Evolutionary conservation across 148 eudicot genomes (phyloP), one percentile per base, ranked within the genome.

Genomic region (Fagopyrum tataricum): DNA sequence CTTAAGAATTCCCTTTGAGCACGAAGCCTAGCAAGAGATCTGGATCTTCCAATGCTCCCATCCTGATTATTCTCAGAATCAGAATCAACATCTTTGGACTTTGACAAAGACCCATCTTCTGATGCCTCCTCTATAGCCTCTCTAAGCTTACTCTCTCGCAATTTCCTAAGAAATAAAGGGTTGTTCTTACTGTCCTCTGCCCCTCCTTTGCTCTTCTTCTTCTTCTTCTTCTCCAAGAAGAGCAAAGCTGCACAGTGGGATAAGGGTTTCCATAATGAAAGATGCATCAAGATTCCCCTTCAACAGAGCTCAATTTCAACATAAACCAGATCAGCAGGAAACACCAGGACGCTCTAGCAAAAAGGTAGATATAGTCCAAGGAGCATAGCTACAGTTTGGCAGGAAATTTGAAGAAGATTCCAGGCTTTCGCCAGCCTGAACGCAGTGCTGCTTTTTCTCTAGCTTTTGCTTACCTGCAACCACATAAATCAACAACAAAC

Each of bases 121-220:
- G 79, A 76, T 56, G 79, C 79, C 43, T 71, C 79, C 46, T 76
- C 79, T 24, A 76, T 66, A 58, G 79, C 79, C 59, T 76, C 79
- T 48, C 59, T 76, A 13, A 70, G 79, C 61, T 76, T 76, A 47
- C 67, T 44, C 39, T 76, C 79, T 67, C 20, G 56, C 70, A 58
- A 24, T 11, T 59, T 52, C 14, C 78, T 42, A 0, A 53, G 52
- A 46, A 55, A 15, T 21, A 62, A 71, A 21, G 74, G 74, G 52
- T 41, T 76, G 58, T 56, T 61, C 67, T 53, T 70, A 42, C 18
- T 24, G 7, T 67, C 78, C 55, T 52, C 48, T 17, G 47, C 39
- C 24, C 67, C 66, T 56, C 53, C 51, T 44, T 37, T 61, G 42
- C 24, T 37, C 75, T 76, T 76, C 67, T 76, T 76, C 53, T 70